Base-by-base conservation (phyloP, 2,329 filamentous ascomycete genomes). In the Venturia asperata region DNA sequence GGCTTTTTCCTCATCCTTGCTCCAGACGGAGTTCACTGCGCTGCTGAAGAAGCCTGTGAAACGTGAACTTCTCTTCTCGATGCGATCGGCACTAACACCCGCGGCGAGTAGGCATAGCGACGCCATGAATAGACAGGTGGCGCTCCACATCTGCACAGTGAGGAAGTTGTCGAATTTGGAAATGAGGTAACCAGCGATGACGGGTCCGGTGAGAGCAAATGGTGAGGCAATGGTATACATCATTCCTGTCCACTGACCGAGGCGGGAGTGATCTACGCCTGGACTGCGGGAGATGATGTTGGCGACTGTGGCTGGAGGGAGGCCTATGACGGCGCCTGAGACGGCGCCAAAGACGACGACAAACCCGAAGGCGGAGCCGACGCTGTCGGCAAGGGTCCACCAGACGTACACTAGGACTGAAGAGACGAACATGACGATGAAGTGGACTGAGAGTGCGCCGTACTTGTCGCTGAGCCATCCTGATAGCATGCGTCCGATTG, bases 161-260 rank as follows among this genome's bases (percentile, higher is more conserved):
- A 80, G 67, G 68, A 77, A 81, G 17, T 71, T 76, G 19, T 71
- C 75, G 66, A 74, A 80, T 42, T 71, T 55, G 1, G 74, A 75
- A 67, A 81, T 76, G 49, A 82, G 70, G 66, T 78, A 72, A 11
- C 80, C 80, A 21, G 77, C 77, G 65, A 82, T 77, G 66, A 81
- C 71, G 1, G 80, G 80, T 2, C 80, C 80, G 5, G 74, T 72
- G 11, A 82, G 73, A 1, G 79, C 75, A n/a, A 77, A 77, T 1
- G 77, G 69, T 1, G 78, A 78, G 10, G 79, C 75, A 56, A 73
- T 71, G 13, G 75, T 76, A 72, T 81, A 82, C 80, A 82, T 81
- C 79, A 82, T 81, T 52, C 80, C 80, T 3, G 75, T 78, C 80
- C 80, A 82, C 64, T 82, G 80, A 17, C 80, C 80, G 9, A 82